Evolutionary conservation across 2,329 filamentous ascomycete genomes (phyloP), one percentile per base, ranked within the genome.

Genomic region (Dichotomopilus funicola): DNA sequence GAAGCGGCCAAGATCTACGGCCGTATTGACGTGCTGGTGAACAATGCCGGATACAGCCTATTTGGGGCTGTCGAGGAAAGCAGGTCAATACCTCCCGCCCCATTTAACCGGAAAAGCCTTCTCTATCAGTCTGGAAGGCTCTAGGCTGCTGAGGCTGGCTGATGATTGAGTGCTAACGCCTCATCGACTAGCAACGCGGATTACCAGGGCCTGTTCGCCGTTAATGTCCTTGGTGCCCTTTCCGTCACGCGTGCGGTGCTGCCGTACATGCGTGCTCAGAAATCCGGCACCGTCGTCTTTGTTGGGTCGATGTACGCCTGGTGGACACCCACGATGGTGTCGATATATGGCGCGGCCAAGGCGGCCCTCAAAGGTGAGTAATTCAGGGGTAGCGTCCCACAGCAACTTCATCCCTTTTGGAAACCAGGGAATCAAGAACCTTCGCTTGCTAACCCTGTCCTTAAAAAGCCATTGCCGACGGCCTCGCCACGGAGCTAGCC

Each of bases 151-250:
- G 11, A 34, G 34, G 34, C 12, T 4, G 9, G 10, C 35, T 40
- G 10, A 37, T 43, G 2, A 19, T 38, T 12, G 35, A 49, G 12
- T 27, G 19, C 19, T 27, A 27, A 27, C 19, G 19, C 19, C 19
- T 27, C 33, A 1, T n/a, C 6, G 10, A 40, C 40, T 19, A 53
- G 50, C 36, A 53, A 46, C 27, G 50, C 40, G 11, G 50, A 53
- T 11, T 53, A 53, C 11, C 35, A 11, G 7, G 35, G 47, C 3
- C 43, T 63, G 19, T 64, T 65, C 48, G 58, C 62, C 27, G 55
- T 61, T 10, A 64, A 66, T 49, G 41, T 64, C 5, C 55, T 63
- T 27, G 59, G 59, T 40, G 59, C 61, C 35, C 49, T 66, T 27
- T 59, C 60, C 19, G 56, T 58, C 38, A 62, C 61, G 9, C 59